These are phyloP conservation scores for Liriodendron chinense DNA, from an alignment of 164 flowering plant genomes.

Conservation along the genomic window DNA sequence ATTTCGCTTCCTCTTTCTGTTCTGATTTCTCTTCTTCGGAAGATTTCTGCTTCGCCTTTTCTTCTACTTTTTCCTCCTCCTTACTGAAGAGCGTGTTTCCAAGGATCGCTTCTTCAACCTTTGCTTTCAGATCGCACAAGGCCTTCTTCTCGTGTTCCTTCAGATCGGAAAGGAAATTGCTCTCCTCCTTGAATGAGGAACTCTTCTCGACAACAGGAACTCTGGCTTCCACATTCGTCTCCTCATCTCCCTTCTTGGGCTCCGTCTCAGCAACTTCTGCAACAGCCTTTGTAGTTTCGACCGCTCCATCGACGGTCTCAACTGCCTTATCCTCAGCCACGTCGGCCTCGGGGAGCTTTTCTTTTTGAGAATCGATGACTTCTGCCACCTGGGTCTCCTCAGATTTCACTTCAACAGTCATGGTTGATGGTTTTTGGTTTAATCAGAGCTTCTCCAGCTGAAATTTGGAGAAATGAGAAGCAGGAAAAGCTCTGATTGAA, in stretches of 20 bases:
- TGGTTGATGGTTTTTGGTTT: constrained; percentile 10
- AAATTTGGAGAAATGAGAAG: neutral
- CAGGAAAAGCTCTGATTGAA: neutral
- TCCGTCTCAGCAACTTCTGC: neutral
- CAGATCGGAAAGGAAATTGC: constrained; percentile 54
- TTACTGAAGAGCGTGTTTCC: constrained; percentile 39
- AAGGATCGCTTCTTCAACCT: constrained; percentile 65
- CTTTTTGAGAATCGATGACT: neutral
- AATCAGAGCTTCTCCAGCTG: neutral
- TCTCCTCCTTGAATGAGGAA: constrained; percentile 64
- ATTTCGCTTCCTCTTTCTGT: neutral
- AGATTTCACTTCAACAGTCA: constrained; percentile 46
- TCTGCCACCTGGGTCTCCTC: constrained; percentile 18
- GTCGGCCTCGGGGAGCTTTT: neutral
- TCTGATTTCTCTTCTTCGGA: neutral
- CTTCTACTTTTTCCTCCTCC: constrained; percentile 1
- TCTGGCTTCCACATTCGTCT: constrained; percentile 2
- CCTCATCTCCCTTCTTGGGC: constrained; percentile 7
- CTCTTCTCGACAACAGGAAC: constrained; percentile 35
- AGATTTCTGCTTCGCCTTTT: neutral
- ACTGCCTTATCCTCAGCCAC: neutral
- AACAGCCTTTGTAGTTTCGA: constrained; percentile 13
- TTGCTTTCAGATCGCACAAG: constrained; percentile 48
- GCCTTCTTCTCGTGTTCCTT: constrained; percentile 71
- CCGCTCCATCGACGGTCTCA: neutral